Conservation (phyloP, 2,329 filamentous ascomycete genomes). For the Xylaria sp. region DNA sequence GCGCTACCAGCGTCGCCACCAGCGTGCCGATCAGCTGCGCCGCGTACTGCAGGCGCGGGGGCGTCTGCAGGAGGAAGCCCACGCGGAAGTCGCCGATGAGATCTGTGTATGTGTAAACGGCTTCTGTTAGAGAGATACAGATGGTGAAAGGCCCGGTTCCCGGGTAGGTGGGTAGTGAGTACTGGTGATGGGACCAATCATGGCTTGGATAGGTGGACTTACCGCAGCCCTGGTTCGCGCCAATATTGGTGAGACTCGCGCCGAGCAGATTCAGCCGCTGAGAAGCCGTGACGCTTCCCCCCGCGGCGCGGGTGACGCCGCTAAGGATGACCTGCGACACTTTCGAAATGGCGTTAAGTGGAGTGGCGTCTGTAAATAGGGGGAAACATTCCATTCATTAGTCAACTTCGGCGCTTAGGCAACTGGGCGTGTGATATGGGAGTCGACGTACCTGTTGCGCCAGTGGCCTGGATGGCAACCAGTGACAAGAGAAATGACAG, state of each 20-base stretch:
- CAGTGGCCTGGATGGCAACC: constrained; percentile 49
- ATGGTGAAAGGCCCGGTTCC: no score
- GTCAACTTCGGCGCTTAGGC: not conserved
- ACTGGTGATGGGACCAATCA: no score
- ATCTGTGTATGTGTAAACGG: constrained; percentile 34
- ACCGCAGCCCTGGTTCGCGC: constrained; percentile 28
- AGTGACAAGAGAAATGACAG: constrained; percentile 48
- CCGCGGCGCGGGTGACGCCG: constrained; percentile 47
- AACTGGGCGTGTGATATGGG: not conserved
- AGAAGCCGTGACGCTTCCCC: constrained; percentile 46
- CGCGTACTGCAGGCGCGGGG: constrained; percentile 53
- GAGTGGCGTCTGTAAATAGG: constrained; percentile 48
- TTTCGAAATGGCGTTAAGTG: constrained; percentile 54
- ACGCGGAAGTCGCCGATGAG: constrained; percentile 54
- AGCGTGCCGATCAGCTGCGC: constrained; percentile 54
- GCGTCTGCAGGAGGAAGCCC: constrained; percentile 54
- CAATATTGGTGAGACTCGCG: constrained; percentile 40
- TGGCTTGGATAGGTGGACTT: not conserved
- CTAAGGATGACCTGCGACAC: constrained; percentile 56
- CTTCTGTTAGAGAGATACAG: not conserved
- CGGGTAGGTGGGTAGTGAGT: no score
- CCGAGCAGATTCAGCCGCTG: constrained; percentile 51
- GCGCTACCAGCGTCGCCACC: constrained; percentile 54
- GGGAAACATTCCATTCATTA: not conserved
- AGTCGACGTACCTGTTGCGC: constrained; percentile 29